These are phyloP conservation scores for Cymbopogon citratus DNA, from an alignment of 176 grass and related monocot genomes.

Conservation along the genomic window DNA sequence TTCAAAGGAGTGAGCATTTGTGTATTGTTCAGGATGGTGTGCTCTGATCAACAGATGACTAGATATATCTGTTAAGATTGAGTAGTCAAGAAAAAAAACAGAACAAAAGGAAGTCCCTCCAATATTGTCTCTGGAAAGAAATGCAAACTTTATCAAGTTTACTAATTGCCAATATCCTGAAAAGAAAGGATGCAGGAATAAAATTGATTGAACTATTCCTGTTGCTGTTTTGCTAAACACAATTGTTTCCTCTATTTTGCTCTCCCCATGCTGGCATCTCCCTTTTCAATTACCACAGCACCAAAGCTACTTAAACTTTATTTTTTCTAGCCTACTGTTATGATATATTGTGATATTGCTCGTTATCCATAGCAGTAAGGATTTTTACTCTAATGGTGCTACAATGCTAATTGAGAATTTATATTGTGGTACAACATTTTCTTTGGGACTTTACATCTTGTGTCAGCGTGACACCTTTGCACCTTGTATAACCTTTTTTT, in stretches of 20 bases:
- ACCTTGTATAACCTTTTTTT: not conserved
- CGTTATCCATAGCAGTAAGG: not conserved
- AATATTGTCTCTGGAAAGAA: not conserved
- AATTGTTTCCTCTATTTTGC: not conserved
- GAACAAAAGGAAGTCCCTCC: not conserved
- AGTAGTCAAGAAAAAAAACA: not conserved
- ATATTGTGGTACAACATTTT: not conserved
- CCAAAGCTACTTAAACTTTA: not conserved
- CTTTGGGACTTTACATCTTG: not conserved
- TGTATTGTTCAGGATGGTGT: not conserved
- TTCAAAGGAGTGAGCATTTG: not conserved
- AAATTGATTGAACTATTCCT: not conserved
- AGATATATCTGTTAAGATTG: not conserved
- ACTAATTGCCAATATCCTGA: not conserved
- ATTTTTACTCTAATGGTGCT: not conserved
- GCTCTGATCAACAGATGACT: not conserved
- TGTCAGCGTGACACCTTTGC: not conserved
- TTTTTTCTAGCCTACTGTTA: not conserved
- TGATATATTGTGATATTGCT: not conserved
- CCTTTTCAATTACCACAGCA: not conserved
- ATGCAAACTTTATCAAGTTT: not conserved
- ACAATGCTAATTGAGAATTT: constrained; percentile 6
- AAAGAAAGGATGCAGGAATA: not conserved
- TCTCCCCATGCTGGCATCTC: not conserved
- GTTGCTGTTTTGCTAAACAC: not conserved